A percentile compares a stretch with the other conserved stretches of the same genome.
phyloP scores from a whole-genome alignment of 805 yeast genomes.

The Starmerella floris region DNA sequence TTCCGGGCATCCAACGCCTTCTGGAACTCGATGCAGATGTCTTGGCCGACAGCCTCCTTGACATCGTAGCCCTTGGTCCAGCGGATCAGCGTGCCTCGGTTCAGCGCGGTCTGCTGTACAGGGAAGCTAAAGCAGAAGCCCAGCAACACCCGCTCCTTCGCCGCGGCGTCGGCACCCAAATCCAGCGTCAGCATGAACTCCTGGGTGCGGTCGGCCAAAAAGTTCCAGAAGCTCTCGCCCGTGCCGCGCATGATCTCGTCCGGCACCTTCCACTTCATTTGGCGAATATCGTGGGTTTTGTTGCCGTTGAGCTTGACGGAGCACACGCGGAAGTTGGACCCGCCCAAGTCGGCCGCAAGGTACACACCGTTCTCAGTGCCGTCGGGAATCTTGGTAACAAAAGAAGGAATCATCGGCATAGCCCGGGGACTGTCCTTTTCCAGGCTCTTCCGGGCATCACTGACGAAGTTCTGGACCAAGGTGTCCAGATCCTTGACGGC shows the following conservation, averaged over 20 bases:
- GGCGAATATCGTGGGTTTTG: conserved; percentile 64
- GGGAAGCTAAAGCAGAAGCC: conserved; percentile 96
- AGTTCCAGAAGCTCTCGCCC: conserved; percentile 55
- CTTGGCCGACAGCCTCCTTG: conserved; percentile 71
- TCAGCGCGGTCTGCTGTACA: conserved; percentile 67
- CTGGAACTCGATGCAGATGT: conserved; percentile 65
- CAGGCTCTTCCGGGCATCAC: conserved; percentile 26
- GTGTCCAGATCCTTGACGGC: conserved; percentile 6
- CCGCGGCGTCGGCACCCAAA: conserved; percentile 21
- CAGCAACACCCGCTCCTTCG: conserved; percentile 38
- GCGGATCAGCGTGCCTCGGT: conserved; percentile 68
- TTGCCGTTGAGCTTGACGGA: conserved; percentile 51
- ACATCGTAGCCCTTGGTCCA: conserved; percentile 96
- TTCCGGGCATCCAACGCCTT: conserved; percentile 45
- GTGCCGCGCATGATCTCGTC: conserved; percentile 53
- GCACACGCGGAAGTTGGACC: conserved; percentile 91
- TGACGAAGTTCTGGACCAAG: conserved; percentile 15
- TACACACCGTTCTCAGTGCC: conserved; percentile 75
- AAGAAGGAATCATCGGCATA: conserved; percentile 76
- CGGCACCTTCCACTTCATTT: conserved; percentile 69
- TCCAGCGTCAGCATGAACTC: conserved; percentile 59
- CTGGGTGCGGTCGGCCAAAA: conserved; percentile 57
- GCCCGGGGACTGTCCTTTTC: conserved; percentile 22
- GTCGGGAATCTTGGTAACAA: conserved; percentile 67
- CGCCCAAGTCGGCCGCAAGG: conserved; percentile 90